Evolutionary conservation across 108 stramenopile genomes (phyloP).

Genomic region (Epipyxis sp.): DNA sequence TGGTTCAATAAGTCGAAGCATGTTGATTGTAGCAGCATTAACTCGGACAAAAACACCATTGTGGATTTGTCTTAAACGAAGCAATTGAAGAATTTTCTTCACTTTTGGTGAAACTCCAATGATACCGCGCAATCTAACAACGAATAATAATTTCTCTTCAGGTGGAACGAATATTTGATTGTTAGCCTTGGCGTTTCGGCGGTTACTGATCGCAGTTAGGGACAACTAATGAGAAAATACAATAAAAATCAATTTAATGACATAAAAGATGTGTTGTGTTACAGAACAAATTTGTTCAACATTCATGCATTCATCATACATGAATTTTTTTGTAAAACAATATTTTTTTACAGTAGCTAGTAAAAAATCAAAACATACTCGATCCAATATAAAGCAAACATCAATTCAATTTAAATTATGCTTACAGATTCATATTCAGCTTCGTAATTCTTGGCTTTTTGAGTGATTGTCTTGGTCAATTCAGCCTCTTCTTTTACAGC

Average conservation of each 20-base stretch:
- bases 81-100: conserved; percentile 92
- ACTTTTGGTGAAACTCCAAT: conserved; percentile 97
- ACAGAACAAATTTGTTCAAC: too few species aligned
- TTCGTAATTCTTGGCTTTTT: background rate
- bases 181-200: conserved; percentile 88
- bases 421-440: background rate
- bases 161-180: conserved; percentile 95
- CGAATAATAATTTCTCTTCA: conserved; percentile 89
- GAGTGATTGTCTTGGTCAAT: background rate
- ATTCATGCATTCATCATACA: too few species aligned
- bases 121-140: conserved; percentile 98
- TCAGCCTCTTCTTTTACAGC: background rate
- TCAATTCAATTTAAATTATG: background rate
- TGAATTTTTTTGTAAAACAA: too few species aligned
- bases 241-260: too few species aligned
- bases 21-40: conserved; percentile 96
- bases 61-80: conserved; percentile 99
- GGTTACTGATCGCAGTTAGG: conserved; percentile 76
- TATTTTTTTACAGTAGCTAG: too few species aligned
- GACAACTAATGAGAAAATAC: background rate
- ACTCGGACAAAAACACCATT: conserved; percentile 97
- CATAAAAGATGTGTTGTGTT: too few species aligned
- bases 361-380: too few species aligned
- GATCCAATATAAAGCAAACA: too few species aligned
- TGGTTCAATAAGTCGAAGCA: conserved; percentile 98